Evolutionary conservation across 306 rosid species (phyloP).

Genomic region (Biancaea sappan): DNA sequence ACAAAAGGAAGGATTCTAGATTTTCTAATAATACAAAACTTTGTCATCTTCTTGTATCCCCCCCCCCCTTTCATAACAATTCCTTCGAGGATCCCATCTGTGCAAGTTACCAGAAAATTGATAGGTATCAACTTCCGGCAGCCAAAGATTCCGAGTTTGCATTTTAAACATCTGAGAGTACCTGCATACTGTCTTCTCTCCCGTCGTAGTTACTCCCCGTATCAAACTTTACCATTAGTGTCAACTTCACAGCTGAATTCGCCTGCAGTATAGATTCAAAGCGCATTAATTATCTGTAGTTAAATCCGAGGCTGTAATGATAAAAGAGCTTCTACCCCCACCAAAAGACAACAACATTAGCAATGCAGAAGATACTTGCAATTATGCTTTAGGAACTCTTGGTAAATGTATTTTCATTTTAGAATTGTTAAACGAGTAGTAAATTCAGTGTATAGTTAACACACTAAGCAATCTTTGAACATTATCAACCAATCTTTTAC

Average conservation of each 20-base stretch:
- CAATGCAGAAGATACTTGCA: background rate
- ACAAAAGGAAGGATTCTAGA: background rate
- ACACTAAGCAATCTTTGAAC: background rate
- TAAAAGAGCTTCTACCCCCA: background rate
- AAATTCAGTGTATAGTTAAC: too few species aligned
- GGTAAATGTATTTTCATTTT: background rate
- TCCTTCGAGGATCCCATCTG: slow-evolving; percentile 83
- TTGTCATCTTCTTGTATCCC: slow-evolving; percentile 17
- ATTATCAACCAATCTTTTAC: background rate
- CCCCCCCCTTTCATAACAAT: slow-evolving; percentile 60
- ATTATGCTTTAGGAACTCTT: background rate
- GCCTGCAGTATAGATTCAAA: slow-evolving; percentile 51
- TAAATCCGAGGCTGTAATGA: slow-evolving; percentile 6
- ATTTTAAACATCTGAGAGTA: slow-evolving; percentile 74
- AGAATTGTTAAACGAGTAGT: background rate
- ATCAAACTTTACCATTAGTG: slow-evolving; percentile 61
- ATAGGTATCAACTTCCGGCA: slow-evolving; percentile 73
- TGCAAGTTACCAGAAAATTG: slow-evolving; percentile 69
- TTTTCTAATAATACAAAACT: background rate
- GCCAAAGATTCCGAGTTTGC: slow-evolving; percentile 76
- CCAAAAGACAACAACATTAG: background rate
- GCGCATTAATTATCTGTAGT: slow-evolving; percentile 15
- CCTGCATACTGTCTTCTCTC: slow-evolving; percentile 67
- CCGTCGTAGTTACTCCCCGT: slow-evolving; percentile 69
- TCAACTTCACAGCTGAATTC: slow-evolving; percentile 73